Evolutionary conservation across 2,329 filamentous ascomycete species (phyloP), one percentile per base, ranked within the genome.

Genomic region (Monosporascus cannonballus): DNA sequence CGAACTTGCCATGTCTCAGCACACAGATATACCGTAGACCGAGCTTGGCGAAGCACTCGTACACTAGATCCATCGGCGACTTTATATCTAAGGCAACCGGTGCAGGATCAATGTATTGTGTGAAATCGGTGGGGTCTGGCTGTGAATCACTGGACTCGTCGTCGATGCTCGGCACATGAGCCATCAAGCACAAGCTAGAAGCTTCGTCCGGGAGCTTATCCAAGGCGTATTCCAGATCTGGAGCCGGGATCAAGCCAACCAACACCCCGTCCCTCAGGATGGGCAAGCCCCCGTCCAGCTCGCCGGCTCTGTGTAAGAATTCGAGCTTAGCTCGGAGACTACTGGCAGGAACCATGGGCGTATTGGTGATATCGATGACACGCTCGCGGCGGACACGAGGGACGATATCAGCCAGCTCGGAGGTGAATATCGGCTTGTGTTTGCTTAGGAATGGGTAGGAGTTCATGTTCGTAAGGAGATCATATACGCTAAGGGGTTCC

Each of bases 371-470:
- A 66, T 99, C 93, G 59, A 99, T 96, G 51, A 92, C 76, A 50
- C 91, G 82, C 65, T 91, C 85, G 49, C 80, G 81, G 15, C 89
- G 85, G 4, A 89, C 75, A 5, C 86, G 85, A 2, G 89, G 84
- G 0, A 93, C 86, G 52, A 99, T 94, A 57, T 96, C 93, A 15
- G 85, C 88, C 1, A 99, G 79, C 51, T 95, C 88, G 1, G 88
- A 86, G 1, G 92, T 96, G 68, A 96, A 96, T 18, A 95, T 78
- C 1, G 93, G 92, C 60, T 95, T 91, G 56, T 92, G 83, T 69
- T 96, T 97, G 72, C 95, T 96, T n/a, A 99, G 80, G 73, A 95
- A 96, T 0, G 94, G 94, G 60, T 97, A 99, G 3, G 90, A 88
- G 70, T 99, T 97, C 87, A 99, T 93, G 67, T 94, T 91, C 0